phyloP scores from a whole-genome alignment of 768 basidiomycete genomes.

The Psilocybe sp. region DNA sequence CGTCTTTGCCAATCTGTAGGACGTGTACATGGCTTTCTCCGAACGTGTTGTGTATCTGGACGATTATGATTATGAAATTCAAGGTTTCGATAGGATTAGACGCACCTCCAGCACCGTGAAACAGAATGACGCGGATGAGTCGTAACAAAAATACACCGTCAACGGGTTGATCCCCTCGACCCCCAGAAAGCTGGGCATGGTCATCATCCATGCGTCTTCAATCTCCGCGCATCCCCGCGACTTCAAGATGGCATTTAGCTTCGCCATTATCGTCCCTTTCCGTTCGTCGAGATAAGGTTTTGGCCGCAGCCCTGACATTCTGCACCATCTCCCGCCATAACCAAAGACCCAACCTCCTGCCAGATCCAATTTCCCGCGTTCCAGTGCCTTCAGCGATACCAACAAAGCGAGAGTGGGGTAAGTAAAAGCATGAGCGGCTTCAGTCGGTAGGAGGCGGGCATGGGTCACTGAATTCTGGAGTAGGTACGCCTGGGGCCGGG shows the following conservation, averaged over 20 bases:
- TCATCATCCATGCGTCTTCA: constrained; percentile 66
- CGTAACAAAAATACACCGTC: constrained; percentile 66
- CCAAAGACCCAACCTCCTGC: constrained; percentile 49
- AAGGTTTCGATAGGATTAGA: background rate
- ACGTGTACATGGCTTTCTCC: constrained; percentile 65
- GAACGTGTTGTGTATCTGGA: constrained; percentile 70
- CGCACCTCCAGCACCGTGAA: constrained; percentile 57
- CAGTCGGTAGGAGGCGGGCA: constrained; percentile 44
- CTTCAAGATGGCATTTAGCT: constrained; percentile 35
- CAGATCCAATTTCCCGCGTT: constrained; percentile 43
- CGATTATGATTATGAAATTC: background rate
- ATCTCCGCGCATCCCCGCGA: constrained; percentile 28
- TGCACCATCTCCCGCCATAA: constrained; percentile 43
- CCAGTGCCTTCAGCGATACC: constrained; percentile 55
- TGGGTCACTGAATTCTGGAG: constrained; percentile 53
- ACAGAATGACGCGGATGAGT: constrained; percentile 28
- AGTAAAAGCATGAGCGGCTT: constrained; percentile 51
- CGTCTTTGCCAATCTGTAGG: constrained; percentile 41
- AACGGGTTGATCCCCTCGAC: constrained; percentile 72
- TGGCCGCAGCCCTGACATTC: constrained; percentile 46
- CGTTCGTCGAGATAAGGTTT: constrained; percentile 39
- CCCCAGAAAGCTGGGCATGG: constrained; percentile 68
- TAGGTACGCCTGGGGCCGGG: constrained; percentile 35
- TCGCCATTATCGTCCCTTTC: constrained; percentile 33
- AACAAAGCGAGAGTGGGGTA: constrained; percentile 58